phyloP scores from a whole-genome alignment of 768 basidiomycete genomes.

The Candolleomyces eurysporus region DNA sequence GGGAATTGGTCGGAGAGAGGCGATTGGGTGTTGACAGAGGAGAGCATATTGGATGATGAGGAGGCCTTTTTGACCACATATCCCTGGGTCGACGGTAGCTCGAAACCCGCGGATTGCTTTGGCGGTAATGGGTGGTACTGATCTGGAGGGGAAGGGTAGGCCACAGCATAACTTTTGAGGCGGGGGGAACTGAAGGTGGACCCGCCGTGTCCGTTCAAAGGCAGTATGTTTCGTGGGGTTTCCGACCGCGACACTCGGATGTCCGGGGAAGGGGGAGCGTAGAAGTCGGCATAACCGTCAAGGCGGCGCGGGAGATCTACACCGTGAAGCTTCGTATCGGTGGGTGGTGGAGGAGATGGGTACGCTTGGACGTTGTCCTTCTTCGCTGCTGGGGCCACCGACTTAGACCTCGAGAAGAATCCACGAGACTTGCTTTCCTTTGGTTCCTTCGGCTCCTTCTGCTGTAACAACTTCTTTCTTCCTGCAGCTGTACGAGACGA shows the following conservation, averaged over 20 bases:
- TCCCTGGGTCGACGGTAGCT: neutral
- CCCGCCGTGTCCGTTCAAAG: neutral
- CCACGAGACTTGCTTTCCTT: constrained; percentile 9
- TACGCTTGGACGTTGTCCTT: neutral
- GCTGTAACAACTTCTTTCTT: constrained; percentile 18
- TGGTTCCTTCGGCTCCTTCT: constrained; percentile 10
- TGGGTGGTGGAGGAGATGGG: neutral
- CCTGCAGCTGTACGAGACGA: constrained; percentile 27
- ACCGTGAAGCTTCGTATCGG: neutral
- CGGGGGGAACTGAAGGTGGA: neutral
- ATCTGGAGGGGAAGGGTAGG: constrained; percentile 9
- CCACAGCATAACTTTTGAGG: neutral
- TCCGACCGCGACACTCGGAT: constrained; percentile 4
- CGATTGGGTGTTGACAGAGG: neutral
- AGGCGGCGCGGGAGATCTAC: neutral
- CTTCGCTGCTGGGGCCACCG: neutral
- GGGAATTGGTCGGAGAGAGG: neutral
- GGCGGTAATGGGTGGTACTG: neutral
- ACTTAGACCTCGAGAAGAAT: constrained; percentile 11
- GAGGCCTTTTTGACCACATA: neutral
- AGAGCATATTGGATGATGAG: constrained; percentile 4
- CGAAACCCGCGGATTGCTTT: neutral
- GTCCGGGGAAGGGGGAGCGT: neutral
- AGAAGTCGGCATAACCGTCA: neutral
- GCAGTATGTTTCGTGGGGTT: neutral